A percentile compares a stretch with the other conserved stretches of the same genome.
Evolutionary conservation across 139 green algal genomes (phyloP).

Genomic region (Chlamydomonas sp.): DNA sequence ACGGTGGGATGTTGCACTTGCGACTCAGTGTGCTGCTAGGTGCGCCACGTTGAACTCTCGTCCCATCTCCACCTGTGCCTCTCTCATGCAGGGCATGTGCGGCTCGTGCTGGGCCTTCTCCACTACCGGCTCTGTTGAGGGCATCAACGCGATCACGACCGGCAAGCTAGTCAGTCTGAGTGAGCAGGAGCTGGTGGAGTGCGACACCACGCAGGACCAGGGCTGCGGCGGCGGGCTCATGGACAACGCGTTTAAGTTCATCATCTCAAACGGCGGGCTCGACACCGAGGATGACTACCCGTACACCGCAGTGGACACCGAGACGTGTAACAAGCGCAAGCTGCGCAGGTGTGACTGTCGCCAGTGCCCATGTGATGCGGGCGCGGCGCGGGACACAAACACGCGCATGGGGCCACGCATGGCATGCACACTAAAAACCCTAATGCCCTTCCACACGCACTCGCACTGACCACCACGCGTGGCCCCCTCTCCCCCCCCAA

Average conservation of each 20-base stretch:
- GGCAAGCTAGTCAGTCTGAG: conserved; percentile 71
- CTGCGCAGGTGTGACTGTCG: too few species aligned
- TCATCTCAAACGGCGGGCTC: conserved; percentile 81
- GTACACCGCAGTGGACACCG: conserved; percentile 48
- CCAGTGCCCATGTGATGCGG: too few species aligned
- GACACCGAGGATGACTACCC: conserved; percentile 83
- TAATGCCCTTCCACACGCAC: too few species aligned
- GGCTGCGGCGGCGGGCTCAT: conserved; percentile 90
- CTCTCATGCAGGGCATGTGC: too few species aligned
- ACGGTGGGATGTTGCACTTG: not conserved
- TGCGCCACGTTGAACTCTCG: not conserved
- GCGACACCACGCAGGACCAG: conserved; percentile 49
- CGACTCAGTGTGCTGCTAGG: not conserved
- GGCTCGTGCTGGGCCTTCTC: conserved; percentile 96
- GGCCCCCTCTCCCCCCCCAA: too few species aligned
- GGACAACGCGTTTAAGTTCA: conserved; percentile 84
- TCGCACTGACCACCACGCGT: too few species aligned
- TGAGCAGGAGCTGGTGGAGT: conserved; percentile 95
- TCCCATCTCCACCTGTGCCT: conserved; percentile 11
- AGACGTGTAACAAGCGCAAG: conserved; percentile 44
- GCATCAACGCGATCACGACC: conserved; percentile 77
- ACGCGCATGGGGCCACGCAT: too few species aligned
- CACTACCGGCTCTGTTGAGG: conserved; percentile 85
- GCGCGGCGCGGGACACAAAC: too few species aligned
- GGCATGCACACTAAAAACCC: too few species aligned